Evolutionary conservation across 768 basidiomycete species (phyloP), one percentile per base, ranked within the genome.

Genomic region (Naematelia aurantialba): DNA sequence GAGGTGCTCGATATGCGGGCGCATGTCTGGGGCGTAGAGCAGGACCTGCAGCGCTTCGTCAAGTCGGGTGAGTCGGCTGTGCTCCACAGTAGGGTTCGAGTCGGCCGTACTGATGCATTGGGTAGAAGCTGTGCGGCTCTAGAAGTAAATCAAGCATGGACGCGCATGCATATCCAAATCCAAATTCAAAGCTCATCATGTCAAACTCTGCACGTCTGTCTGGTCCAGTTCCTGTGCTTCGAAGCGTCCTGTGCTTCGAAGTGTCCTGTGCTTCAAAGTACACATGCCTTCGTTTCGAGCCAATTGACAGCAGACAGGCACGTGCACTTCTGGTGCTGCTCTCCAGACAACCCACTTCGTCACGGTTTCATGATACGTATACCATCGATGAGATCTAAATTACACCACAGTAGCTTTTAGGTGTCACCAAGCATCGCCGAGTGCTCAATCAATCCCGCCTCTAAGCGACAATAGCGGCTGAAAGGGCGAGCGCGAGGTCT

Each of bases 11-110:
- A 78, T 51, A 48, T 76, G 25, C 60, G 75, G 61, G 72, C 75
- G 19, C 77, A 78, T 59, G 70, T 78, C 17, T 76, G 75, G 76
- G 77, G 73, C 0, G 70, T 78, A 8, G 77, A 78, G 59, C 75
- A 78, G 56, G 77, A 78, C 56, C 56, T 78, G 46, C 62, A 67
- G 39, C 61, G 61, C 27, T 63, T 73, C 4, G 69, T 69, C 47
- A 70, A 69, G 55, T 59, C 65, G 4, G 72, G 71, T 73, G 44
- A 60, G 70, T 65, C 27, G n/a, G n/a, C n/a, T 39, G 34, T 8
- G 34, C 17, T 17, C 34, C 34, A n/a, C n/a, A n/a, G n/a, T n/a
- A n/a, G n/a, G n/a, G n/a, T n/a, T n/a, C n/a, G n/a, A n/a, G n/a
- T n/a, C n/a, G n/a, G n/a, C n/a, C n/a, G n/a, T n/a, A n/a, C n/a